Evolutionary conservation across 228 moss, liverwort and hornwort species (phyloP).

Genomic region (Sphagnum fallax): DNA sequence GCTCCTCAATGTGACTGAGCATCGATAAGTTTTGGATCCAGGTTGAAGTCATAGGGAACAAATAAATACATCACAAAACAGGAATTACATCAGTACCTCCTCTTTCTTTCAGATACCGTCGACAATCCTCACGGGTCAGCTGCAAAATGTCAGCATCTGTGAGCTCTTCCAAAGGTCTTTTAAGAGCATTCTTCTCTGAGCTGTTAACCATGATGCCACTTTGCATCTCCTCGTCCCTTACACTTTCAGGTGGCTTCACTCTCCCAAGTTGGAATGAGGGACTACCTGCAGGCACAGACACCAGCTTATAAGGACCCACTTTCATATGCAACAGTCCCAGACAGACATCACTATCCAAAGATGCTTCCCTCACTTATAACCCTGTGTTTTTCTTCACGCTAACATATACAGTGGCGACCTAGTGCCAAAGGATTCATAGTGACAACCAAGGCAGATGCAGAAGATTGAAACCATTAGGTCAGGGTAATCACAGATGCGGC

Average conservation of each 20-base stretch:
- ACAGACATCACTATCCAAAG: background rate
- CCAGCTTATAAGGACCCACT: background rate
- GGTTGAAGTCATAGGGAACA: background rate
- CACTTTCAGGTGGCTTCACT: conserved; percentile 5
- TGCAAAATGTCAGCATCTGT: conserved; percentile 20
- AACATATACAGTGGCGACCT: background rate
- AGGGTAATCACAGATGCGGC: background rate
- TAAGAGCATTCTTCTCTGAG: conserved; percentile 1
- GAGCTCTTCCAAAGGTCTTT: conserved; percentile 13
- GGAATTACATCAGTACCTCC: background rate
- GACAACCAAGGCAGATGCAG: no score
- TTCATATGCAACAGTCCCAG: background rate
- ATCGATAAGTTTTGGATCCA: background rate
- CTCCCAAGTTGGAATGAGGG: conserved; percentile 2
- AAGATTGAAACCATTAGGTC: background rate
- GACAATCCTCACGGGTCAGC: conserved; percentile 15
- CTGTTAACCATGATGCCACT: background rate
- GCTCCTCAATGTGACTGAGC: no score
- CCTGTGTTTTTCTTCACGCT: background rate
- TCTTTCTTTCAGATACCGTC: conserved; percentile 16
- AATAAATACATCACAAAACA: no score
- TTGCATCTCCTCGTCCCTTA: conserved; percentile 12
- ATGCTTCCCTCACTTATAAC: background rate
- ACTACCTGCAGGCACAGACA: conserved; percentile 1
- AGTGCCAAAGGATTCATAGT: no score